Evolutionary conservation across 768 basidiomycete genomes (phyloP).

Genomic region (Phallus indusiatus): DNA sequence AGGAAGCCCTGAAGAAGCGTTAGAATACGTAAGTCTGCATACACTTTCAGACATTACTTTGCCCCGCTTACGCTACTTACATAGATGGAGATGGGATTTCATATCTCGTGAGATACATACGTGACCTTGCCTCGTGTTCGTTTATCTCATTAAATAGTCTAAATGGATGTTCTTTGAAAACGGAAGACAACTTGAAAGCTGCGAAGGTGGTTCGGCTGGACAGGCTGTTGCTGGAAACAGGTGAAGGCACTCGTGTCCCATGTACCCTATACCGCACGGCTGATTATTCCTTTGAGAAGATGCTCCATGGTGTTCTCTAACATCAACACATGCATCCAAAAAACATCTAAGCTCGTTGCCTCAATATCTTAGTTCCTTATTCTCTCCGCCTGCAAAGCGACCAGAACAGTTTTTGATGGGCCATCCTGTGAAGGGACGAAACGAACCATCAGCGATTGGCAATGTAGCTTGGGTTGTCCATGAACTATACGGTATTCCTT

Average conservation of each 20-base stretch:
- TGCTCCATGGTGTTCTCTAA: slow-evolving; percentile 67
- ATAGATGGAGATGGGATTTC: slow-evolving; percentile 69
- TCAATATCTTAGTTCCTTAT: slow-evolving; percentile 33
- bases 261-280: background rate
- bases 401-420: slow-evolving; percentile 51
- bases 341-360: slow-evolving; percentile 40
- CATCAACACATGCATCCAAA: slow-evolving; percentile 54
- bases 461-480: slow-evolving; percentile 67
- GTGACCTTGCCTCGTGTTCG: background rate
- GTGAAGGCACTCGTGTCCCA: slow-evolving; percentile 23
- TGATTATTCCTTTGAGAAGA: slow-evolving; percentile 31
- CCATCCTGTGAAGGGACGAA: slow-evolving; percentile 64
- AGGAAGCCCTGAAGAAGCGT: slow-evolving; percentile 50
- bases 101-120: slow-evolving; percentile 36
- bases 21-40: slow-evolving; percentile 45
- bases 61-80: background rate
- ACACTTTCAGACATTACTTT: background rate
- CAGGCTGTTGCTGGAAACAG: slow-evolving; percentile 65
- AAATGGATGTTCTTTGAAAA: slow-evolving; percentile 75
- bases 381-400: slow-evolving; percentile 41
- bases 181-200: slow-evolving; percentile 48
- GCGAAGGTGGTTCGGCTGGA: slow-evolving; percentile 49
- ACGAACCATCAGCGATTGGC: slow-evolving; percentile 59
- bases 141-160: slow-evolving; percentile 27
- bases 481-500: slow-evolving; percentile 32